These are phyloP conservation scores for Penicillium janthinellum DNA, from an alignment of 2,329 filamentous ascomycete species.

Conservation along the genomic window DNA sequence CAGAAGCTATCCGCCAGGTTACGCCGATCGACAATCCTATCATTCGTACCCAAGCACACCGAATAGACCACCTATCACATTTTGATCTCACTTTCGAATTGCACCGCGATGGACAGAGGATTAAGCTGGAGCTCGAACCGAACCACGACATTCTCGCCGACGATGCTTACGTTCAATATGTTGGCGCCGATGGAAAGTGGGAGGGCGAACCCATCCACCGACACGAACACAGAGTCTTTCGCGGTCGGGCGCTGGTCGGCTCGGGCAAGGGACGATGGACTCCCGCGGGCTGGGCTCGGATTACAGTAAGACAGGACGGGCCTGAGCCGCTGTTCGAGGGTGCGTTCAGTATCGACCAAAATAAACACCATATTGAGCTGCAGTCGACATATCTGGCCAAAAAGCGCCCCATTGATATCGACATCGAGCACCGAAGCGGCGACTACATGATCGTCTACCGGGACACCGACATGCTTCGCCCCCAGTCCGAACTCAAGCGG, in stretches of 20 bases:
- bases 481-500: constrained; percentile 67
- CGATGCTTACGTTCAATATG: constrained; percentile 71
- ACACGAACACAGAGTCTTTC: constrained; percentile 77
- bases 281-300: constrained; percentile 82
- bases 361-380: constrained; percentile 86
- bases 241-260: constrained; percentile 73
- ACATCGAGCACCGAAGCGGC: constrained; percentile 56
- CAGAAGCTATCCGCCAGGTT: constrained; percentile 76
- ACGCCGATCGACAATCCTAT: constrained; percentile 71
- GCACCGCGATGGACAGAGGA: constrained; percentile 64
- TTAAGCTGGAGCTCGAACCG: constrained; percentile 81
- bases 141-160: constrained; percentile 87
- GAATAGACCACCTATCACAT: constrained; percentile 74
- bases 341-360: constrained; percentile 75
- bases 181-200: constrained; percentile 71
- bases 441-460: constrained; percentile 90
- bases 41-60: constrained; percentile 76
- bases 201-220: constrained; percentile 71
- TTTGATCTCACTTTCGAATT: constrained; percentile 86
- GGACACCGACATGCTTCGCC: constrained; percentile 74
- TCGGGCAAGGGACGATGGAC: constrained; percentile 69
- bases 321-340: constrained; percentile 82
- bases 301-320: constrained; percentile 77
- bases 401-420: constrained; percentile 70
- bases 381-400: constrained; percentile 72